Evolutionary conservation across 2,329 filamentous ascomycete genomes (phyloP).

Genomic region (Colletotrichum sansevieriae): DNA sequence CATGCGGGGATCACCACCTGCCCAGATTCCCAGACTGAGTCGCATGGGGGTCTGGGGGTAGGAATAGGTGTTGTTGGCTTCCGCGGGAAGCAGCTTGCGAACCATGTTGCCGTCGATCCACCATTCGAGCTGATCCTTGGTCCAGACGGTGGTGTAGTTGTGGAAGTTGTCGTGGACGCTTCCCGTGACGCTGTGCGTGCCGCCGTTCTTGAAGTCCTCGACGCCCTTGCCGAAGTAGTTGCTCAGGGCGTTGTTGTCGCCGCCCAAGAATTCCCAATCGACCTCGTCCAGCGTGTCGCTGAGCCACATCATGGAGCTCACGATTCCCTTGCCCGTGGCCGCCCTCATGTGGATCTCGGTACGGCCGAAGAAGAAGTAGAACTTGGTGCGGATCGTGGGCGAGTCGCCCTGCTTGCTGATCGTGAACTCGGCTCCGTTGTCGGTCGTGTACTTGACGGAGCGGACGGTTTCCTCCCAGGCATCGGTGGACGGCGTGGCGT

Average conservation of each 20-base stretch:
- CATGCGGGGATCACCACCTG: conserved; percentile 69
- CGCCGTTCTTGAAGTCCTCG: conserved; percentile 73
- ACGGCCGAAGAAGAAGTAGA: conserved; percentile 89
- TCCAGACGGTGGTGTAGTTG: conserved; percentile 85
- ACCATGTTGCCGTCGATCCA: conserved; percentile 76
- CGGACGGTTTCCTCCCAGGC: conserved; percentile 80
- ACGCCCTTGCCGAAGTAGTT: conserved; percentile 86
- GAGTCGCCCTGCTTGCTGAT: conserved; percentile 79
- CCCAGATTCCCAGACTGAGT: conserved; percentile 76
- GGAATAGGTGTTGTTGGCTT: conserved; percentile 71
- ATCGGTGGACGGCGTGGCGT: conserved; percentile 67
- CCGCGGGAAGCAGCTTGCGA: conserved; percentile 71
- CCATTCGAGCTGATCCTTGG: conserved; percentile 73
- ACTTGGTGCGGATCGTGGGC: conserved; percentile 82
- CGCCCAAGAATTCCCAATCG: conserved; percentile 86
- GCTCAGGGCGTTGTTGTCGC: conserved; percentile 73
- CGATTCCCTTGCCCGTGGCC: conserved; percentile 79
- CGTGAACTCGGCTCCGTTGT: conserved; percentile 78
- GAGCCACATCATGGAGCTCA: conserved; percentile 86
- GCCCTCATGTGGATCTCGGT: conserved; percentile 85
- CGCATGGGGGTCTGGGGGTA: conserved; percentile 85
- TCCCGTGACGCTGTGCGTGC: conserved; percentile 66
- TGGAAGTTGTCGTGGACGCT: conserved; percentile 73
- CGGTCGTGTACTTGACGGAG: conserved; percentile 69
- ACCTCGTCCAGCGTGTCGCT: conserved; percentile 90